These are phyloP conservation scores for Saitozyma podzolica DNA, from an alignment of 768 basidiomycete species.

Conservation along the genomic window DNA sequence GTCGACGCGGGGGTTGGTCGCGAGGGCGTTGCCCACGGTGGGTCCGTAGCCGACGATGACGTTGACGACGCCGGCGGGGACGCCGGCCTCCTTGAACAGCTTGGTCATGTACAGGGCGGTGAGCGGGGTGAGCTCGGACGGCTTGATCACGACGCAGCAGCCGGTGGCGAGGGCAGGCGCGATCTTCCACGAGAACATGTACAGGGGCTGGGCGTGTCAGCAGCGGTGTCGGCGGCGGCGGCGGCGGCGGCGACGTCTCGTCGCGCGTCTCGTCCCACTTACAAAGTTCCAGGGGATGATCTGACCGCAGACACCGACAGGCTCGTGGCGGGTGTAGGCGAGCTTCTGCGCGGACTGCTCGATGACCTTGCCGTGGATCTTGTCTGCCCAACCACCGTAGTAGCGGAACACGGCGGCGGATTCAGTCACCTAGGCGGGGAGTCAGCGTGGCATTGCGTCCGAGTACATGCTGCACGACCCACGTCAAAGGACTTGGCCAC, in stretches of 20 bases:
- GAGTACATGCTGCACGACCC: background rate
- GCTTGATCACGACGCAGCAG: constrained; percentile 75
- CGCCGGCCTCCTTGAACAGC: constrained; percentile 47
- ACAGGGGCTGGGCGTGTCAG: constrained; percentile 25
- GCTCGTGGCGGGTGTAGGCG: constrained; percentile 75
- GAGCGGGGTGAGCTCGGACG: constrained; percentile 63
- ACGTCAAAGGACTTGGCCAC: constrained; percentile 33
- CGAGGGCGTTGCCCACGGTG: constrained; percentile 45
- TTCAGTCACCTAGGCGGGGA: constrained; percentile 25
- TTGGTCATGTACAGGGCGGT: constrained; percentile 48
- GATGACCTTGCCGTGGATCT: constrained; percentile 77
- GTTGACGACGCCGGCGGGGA: constrained; percentile 49
- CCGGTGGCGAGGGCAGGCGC: constrained; percentile 76
- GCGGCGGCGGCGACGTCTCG: too few relatives aligned
- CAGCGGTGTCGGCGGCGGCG: too few relatives aligned
- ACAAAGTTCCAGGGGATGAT: constrained; percentile 49
- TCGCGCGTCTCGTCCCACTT: background rate
- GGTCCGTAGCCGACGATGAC: constrained; percentile 42
- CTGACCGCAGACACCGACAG: constrained; percentile 69
- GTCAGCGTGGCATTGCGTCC: background rate
- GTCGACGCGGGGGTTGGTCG: constrained; percentile 42
- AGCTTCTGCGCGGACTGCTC: constrained; percentile 58
- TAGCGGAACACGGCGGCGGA: constrained; percentile 57
- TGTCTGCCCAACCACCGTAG: constrained; percentile 96
- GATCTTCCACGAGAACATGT: constrained; percentile 67